phyloP scores from a whole-genome alignment of 1,284 basidiomycete species.

The Irpex rosettiformis region DNA sequence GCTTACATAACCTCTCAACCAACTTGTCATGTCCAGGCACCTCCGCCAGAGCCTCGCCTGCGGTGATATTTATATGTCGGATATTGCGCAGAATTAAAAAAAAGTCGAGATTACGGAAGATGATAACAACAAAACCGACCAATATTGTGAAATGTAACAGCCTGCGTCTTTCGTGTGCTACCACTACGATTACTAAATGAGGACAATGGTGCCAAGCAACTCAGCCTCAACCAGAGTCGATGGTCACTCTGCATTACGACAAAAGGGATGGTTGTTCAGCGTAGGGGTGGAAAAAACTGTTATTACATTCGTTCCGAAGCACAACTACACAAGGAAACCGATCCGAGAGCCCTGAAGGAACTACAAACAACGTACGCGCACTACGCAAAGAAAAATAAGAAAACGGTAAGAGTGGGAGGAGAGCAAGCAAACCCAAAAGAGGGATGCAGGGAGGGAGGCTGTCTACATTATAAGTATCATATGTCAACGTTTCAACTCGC shows the following conservation, averaged over 20 bases:
- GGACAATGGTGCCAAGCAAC: neutral
- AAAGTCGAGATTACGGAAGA: neutral
- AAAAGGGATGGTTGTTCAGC: neutral
- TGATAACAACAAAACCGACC: too few relatives aligned
- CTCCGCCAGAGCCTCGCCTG: neutral
- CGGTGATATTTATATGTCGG: too few relatives aligned
- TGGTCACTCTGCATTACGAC: too few relatives aligned
- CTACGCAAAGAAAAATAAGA: constrained; percentile 14
- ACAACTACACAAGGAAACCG: constrained; percentile 1
- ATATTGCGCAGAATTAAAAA: too few relatives aligned
- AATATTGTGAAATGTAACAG: too few relatives aligned
- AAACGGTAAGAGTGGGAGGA: constrained; percentile 2
- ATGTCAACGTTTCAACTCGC: neutral
- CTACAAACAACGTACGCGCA: neutral
- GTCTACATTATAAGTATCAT: constrained; percentile 9
- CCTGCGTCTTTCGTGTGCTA: neutral
- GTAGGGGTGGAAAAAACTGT: neutral
- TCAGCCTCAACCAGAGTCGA: too few relatives aligned
- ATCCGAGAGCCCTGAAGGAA: neutral
- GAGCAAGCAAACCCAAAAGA: constrained; percentile 2
- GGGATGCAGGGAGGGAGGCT: neutral
- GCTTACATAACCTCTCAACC: neutral
- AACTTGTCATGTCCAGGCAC: neutral
- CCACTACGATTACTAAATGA: neutral
- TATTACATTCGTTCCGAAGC: constrained; percentile 2